phyloP scores from a whole-genome alignment of 2,329 filamentous ascomycete species.

The Sclerotinia trifoliorum region DNA sequence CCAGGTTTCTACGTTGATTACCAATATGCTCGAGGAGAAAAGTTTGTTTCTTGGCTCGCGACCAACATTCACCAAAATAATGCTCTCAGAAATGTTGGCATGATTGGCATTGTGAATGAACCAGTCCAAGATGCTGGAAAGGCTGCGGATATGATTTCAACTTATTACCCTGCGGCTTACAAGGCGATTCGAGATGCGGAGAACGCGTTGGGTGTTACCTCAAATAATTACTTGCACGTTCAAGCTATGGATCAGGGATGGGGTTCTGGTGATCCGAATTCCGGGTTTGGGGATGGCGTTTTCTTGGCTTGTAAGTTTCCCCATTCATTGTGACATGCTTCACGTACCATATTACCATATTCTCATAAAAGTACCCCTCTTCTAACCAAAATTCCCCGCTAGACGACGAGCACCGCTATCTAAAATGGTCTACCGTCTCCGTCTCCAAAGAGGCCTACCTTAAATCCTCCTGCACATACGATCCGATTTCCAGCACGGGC shows the following conservation, averaged over 20 bases:
- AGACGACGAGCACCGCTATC: constrained; percentile 49
- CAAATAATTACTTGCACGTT: constrained; percentile 51
- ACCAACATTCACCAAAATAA: constrained; percentile 47
- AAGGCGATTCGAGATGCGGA: constrained; percentile 52
- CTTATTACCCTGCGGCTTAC: constrained; percentile 52
- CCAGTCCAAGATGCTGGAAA: constrained; percentile 42
- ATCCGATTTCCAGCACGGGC: constrained; percentile 42
- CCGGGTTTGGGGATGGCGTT: constrained; percentile 45
- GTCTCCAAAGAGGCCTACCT: constrained; percentile 52
- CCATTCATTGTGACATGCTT: constrained; percentile 20
- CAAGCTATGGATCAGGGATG: constrained; percentile 54
- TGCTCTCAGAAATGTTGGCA: constrained; percentile 57
- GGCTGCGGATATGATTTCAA: constrained; percentile 42
- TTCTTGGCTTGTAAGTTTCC: constrained; percentile 48
- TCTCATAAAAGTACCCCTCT: not conserved
- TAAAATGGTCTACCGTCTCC: constrained; percentile 51
- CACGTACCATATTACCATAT: not conserved
- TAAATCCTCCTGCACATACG: constrained; percentile 48
- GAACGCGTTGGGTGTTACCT: constrained; percentile 43
- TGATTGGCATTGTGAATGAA: constrained; percentile 59
- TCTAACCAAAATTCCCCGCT: not conserved
- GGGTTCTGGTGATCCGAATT: constrained; percentile 54
- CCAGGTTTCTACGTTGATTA: constrained; percentile 57
- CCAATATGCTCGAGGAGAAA: constrained; percentile 53
- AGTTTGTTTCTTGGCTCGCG: constrained; percentile 57